phyloP scores from a whole-genome alignment of 2,329 filamentous ascomycete genomes.

The Colletotrichum gigasporum region DNA sequence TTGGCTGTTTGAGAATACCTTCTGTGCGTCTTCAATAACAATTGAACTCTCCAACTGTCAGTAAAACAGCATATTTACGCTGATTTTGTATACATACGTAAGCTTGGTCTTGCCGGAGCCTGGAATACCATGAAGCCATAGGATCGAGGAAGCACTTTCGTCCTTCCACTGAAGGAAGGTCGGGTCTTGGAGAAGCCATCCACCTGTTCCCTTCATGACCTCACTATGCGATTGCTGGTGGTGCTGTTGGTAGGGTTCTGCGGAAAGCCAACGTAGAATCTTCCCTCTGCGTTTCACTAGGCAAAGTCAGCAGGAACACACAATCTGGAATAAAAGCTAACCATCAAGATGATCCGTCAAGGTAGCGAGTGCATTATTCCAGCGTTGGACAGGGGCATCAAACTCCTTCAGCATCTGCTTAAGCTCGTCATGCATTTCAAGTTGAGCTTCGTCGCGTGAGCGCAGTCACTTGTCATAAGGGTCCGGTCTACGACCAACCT shows the following conservation, averaged over 20 bases:
- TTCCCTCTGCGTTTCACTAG: neutral
- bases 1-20: too few relatives aligned
- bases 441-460: neutral
- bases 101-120: slow-evolving; percentile 44
- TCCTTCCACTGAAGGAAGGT: neutral
- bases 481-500: neutral
- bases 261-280: neutral
- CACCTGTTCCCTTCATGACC: neutral
- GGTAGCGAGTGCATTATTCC: neutral
- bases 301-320: neutral
- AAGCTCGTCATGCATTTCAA: neutral
- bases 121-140: slow-evolving; percentile 45
- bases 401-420: neutral
- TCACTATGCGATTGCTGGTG: neutral
- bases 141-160: slow-evolving; percentile 40
- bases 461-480: neutral
- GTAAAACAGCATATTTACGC: slow-evolving; percentile 29
- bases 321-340: neutral
- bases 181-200: neutral
- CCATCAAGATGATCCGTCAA: neutral
- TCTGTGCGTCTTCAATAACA: too few relatives aligned
- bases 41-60: too few relatives aligned
- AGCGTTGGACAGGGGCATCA: neutral
- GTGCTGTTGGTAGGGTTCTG: neutral
- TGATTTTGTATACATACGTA: slow-evolving; percentile 10